Percentiles rank a stretch among this genome's conserved stretches.
These are phyloP conservation scores for Hypoxylon sp. DNA, from an alignment of 2,329 filamentous ascomycete species.

Conservation along the genomic window DNA sequence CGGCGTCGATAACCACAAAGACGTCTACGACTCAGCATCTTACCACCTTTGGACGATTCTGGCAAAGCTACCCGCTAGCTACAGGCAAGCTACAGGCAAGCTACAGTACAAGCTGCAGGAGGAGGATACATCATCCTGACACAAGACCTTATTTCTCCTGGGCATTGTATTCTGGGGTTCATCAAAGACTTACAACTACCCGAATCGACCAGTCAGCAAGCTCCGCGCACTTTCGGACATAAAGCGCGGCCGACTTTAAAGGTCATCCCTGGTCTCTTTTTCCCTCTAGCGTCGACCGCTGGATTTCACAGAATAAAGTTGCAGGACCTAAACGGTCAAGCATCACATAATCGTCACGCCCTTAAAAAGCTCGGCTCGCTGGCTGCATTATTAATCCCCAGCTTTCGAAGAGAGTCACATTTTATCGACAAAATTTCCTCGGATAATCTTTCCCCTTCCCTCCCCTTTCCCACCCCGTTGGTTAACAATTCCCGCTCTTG, in stretches of 20 bases:
- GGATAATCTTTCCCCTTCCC: slow-evolving; percentile 30
- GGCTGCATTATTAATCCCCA: slow-evolving; percentile 51
- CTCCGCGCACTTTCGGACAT: slow-evolving; percentile 48
- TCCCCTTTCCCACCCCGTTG: slow-evolving; percentile 22
- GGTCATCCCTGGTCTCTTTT: slow-evolving; percentile 40
- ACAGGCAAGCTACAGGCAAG: slow-evolving; percentile 1
- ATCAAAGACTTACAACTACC: slow-evolving; percentile 44
- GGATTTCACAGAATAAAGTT: slow-evolving; percentile 44
- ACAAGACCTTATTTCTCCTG: slow-evolving; percentile 30
- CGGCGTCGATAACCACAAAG: slow-evolving; percentile 10
- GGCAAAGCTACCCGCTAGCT: too few species aligned
- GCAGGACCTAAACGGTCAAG: slow-evolving; percentile 47
- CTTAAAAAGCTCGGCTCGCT: slow-evolving; percentile 43
- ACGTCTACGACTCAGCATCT: slow-evolving; percentile 12
- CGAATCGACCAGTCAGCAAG: slow-evolving; percentile 48
- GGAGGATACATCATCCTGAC: slow-evolving; percentile 37
- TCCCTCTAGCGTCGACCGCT: slow-evolving; percentile 41
- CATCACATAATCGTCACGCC: slow-evolving; percentile 52
- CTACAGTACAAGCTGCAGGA: slow-evolving; percentile 4
- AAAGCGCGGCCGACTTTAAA: slow-evolving; percentile 50
- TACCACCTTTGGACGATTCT: slow-evolving; percentile 1
- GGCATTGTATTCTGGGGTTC: slow-evolving; percentile 38
- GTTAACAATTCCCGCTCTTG: slow-evolving; percentile 20
- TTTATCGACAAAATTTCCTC: slow-evolving; percentile 42
- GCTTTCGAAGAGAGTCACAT: slow-evolving; percentile 43